A percentile compares a stretch with the other conserved stretches of the same genome.
Conservation (phyloP, 441 rosid genomes). For the Erysimum pusillum region DNA sequence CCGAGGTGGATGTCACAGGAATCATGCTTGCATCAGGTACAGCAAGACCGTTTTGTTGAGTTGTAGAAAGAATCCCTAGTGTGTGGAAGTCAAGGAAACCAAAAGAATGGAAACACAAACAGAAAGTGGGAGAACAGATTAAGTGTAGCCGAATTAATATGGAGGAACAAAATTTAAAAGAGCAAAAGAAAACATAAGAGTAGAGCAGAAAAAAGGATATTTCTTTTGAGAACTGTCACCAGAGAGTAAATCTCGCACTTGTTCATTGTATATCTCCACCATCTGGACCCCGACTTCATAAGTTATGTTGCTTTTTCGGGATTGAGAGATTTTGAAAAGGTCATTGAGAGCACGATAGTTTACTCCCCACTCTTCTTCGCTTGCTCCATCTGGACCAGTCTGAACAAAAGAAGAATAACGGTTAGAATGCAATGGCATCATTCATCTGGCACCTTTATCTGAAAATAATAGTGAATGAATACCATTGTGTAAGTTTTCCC, state of each 20-base stretch:
- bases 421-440: constrained; percentile 18
- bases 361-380: constrained; percentile 72
- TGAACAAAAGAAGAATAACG: constrained; percentile 34
- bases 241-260: constrained; percentile 72
- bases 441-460: constrained; percentile 6
- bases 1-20: constrained; percentile 60
- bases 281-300: constrained; percentile 75
- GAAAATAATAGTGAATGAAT: constrained; percentile 33
- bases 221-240: constrained; percentile 60
- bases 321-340: constrained; percentile 66
- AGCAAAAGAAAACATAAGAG: constrained; percentile 31
- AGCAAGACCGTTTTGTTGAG: constrained; percentile 65
- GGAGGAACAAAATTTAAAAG: neutral
- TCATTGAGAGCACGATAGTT: constrained; percentile 68
- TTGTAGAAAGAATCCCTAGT: constrained; percentile 57
- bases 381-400: constrained; percentile 65
- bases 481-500: constrained; percentile 83
- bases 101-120: constrained; percentile 44
- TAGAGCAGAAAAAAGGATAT: constrained; percentile 77
- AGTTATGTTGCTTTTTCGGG: constrained; percentile 51
- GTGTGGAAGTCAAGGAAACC: constrained; percentile 64
- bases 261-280: constrained; percentile 82
- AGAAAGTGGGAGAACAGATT: neutral
- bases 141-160: neutral
- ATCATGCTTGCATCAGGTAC: constrained; percentile 79